Conservation (phyloP, 306 rosid genomes). For the Quercus alba region DNA sequence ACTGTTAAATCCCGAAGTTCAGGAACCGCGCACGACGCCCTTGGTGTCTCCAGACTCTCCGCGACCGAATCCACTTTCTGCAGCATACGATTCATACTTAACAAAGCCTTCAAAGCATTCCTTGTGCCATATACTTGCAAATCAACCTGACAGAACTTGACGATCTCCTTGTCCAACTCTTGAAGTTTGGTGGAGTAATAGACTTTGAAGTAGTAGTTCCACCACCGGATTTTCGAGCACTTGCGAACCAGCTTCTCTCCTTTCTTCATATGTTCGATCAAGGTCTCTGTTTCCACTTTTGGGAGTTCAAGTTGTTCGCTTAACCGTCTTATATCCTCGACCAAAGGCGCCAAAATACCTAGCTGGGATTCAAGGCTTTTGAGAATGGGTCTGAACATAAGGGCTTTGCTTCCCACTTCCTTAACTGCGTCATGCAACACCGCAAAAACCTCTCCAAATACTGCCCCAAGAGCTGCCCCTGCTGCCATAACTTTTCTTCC, state of each 20-base stretch:
- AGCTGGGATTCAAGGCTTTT: too few relatives aligned
- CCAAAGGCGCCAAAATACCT: too few relatives aligned
- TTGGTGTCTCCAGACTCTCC: not conserved
- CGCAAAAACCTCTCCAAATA: too few relatives aligned
- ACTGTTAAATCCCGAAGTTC: conserved; percentile 25
- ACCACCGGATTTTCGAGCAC: conserved; percentile 29
- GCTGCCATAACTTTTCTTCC: too few relatives aligned
- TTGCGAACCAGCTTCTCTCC: conserved; percentile 34
- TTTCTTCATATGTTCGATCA: conserved; percentile 1
- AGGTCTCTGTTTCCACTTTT: conserved; percentile 6
- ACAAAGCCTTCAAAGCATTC: conserved; percentile 10
- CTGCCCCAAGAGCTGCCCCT: too few relatives aligned
- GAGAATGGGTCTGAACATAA: too few relatives aligned
- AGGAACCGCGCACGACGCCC: conserved; percentile 30
- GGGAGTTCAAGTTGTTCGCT: conserved; percentile 17
- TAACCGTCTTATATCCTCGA: too few relatives aligned
- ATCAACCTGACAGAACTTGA: conserved; percentile 6
- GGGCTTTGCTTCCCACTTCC: too few relatives aligned
- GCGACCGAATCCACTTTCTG: not conserved
- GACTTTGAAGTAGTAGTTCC: conserved; percentile 23
- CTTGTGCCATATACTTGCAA: conserved; percentile 17
- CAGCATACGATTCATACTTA: not conserved
- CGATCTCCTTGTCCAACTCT: conserved; percentile 19
- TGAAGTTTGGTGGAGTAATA: conserved; percentile 32
- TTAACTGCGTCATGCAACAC: too few relatives aligned